Conservation (phyloP, 2,329 filamentous ascomycete species). For the Whalleya microplaca region DNA sequence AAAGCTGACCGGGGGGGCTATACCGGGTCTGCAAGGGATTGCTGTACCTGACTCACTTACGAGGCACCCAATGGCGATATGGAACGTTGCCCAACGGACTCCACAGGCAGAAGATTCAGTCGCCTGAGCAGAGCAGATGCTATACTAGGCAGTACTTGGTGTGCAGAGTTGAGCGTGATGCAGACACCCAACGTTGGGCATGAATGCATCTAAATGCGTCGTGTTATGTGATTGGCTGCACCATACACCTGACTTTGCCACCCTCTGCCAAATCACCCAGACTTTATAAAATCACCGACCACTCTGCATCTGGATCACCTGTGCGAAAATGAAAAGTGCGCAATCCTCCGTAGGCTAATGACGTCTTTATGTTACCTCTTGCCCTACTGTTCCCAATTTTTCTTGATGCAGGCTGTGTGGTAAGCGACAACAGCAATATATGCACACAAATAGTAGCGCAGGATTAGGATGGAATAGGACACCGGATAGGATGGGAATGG, state of each 20-base stretch:
- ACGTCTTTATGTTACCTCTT: slow-evolving; percentile 25
- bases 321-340: slow-evolving; percentile 13
- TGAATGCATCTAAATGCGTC: slow-evolving; percentile 32
- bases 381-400: slow-evolving; percentile 16
- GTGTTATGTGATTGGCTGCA: slow-evolving; percentile 31
- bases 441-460: neutral
- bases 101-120: slow-evolving; percentile 21
- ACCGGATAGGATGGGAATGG: neutral
- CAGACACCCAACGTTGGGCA: slow-evolving; percentile 34
- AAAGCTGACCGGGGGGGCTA: slow-evolving; percentile 28
- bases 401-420: neutral
- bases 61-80: slow-evolving; percentile 36
- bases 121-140: slow-evolving; percentile 17
- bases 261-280: slow-evolving; percentile 26
- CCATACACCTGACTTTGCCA: slow-evolving; percentile 25
- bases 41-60: slow-evolving; percentile 36
- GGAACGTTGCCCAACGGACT: slow-evolving; percentile 34
- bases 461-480: neutral
- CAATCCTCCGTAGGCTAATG: slow-evolving; percentile 24
- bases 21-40: slow-evolving; percentile 29
- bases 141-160: slow-evolving; percentile 22
- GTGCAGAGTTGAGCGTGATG: slow-evolving; percentile 9
- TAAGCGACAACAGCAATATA: neutral
- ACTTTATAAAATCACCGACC: slow-evolving; percentile 21
- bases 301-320: slow-evolving; percentile 21